Evolutionary conservation across 495 filamentous ascomycete genomes (phyloP).

Genomic region (Tetracladium setigerum): DNA sequence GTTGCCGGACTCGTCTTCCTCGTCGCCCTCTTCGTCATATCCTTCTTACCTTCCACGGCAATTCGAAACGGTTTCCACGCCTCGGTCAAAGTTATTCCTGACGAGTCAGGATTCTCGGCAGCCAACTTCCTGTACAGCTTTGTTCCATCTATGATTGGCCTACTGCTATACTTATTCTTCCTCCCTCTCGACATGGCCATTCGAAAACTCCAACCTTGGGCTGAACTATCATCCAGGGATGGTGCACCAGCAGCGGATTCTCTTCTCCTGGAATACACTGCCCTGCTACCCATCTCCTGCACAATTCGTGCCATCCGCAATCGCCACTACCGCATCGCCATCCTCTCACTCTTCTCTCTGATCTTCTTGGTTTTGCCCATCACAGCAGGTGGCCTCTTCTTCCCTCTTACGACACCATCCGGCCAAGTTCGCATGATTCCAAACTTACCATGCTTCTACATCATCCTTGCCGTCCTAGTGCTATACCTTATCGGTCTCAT

Average conservation of each 20-base stretch:
- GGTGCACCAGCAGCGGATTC: constrained; percentile 60
- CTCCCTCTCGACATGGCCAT: constrained; percentile 70
- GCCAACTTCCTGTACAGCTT: constrained; percentile 88
- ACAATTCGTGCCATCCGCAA: constrained; percentile 26
- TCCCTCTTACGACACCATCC: constrained; percentile 57
- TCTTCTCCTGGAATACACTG: constrained; percentile 66
- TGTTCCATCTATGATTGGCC: constrained; percentile 67
- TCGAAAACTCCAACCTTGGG: constrained; percentile 70
- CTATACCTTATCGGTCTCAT: constrained; percentile 49
- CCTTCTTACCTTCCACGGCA: constrained; percentile 60
- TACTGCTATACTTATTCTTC: constrained; percentile 67
- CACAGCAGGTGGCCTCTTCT: constrained; percentile 72
- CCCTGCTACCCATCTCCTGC: constrained; percentile 53
- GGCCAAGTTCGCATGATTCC: constrained; percentile 58
- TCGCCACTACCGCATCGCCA: constrained; percentile 63
- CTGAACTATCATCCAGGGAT: constrained; percentile 45
- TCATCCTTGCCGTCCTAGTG: constrained; percentile 59
- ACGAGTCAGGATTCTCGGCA: constrained; percentile 61
- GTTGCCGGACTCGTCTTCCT: constrained; percentile 57
- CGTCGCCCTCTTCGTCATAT: constrained; percentile 65
- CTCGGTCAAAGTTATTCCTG: constrained; percentile 51
- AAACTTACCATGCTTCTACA: constrained; percentile 59
- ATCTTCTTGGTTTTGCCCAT: constrained; percentile 62
- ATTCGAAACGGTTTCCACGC: constrained; percentile 64
- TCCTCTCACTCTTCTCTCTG: constrained; percentile 56